Evolutionary conservation across 2,329 filamentous ascomycete genomes (phyloP), one percentile per base, ranked within the genome.

Genomic region (Ophiostoma sp.): DNA sequence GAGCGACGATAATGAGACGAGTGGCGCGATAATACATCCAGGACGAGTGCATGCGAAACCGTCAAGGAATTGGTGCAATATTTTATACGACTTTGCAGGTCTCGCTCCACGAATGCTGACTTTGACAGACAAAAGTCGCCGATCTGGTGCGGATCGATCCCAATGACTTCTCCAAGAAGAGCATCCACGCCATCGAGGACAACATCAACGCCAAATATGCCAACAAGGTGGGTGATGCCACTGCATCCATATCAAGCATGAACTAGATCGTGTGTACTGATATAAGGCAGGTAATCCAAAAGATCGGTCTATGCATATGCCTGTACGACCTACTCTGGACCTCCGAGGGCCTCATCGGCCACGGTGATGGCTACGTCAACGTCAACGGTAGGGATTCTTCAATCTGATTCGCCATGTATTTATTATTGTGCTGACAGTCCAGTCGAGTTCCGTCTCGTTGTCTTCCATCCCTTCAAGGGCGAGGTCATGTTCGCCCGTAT

Each of bases 201-300:
- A 95, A 95, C 75, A 95, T 99, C 80, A 98, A 99, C 77, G 85
- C 88, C 72, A 99, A 99, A 80, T 99, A 97, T 78, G 88, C 94
- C 70, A 97, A 99, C 80, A 95, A 94, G 79, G 89, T 63, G 16
- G 8, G 60, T 42, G 16, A n/a, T 38, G 27, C 3, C 38, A 44
- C 42, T 12, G 2, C 38, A n/a, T 8, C 27, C 27, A 38, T 36
- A 7, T 4, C 11, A 6, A 27, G 27, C 27, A 60, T 38, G 16
- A 18, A 2, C 6, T 4, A 55, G 2, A 27, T 27, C 18, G 1
- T 36, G 52, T 18, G 27, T 38, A 2, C 60, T 63, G 8, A 63
- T 18, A 41, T 18, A 63, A 27, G 27, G 27, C 27, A 27, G 60
- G 60, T 92, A 52, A 92, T 99, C 71, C 94, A 97, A 76, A 95